Evolutionary conservation across 192 early-diverging fungal species (phyloP).

Genomic region (Gaertneriomyces sp.): DNA sequence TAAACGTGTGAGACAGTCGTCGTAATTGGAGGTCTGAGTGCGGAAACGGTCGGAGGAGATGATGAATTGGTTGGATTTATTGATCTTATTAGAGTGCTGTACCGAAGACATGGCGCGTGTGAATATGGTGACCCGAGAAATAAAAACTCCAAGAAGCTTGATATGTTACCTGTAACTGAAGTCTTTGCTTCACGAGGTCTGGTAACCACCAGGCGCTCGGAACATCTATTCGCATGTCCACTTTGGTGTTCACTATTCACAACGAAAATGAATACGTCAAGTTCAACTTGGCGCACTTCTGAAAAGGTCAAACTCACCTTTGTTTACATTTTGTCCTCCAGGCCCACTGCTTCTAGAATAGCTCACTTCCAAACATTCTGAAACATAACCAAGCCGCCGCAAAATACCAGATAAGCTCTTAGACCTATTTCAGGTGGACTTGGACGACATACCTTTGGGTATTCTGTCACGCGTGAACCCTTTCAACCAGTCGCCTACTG

Average conservation of each 20-base stretch:
- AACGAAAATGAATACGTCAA: background rate
- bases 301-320: conserved; percentile 48
- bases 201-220: conserved; percentile 71
- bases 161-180: conserved; percentile 40
- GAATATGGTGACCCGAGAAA: too few species aligned
- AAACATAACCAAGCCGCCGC: background rate
- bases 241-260: conserved; percentile 73
- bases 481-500: too few species aligned
- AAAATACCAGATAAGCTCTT: too few species aligned
- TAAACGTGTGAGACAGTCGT: conserved; percentile 76
- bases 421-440: too few species aligned
- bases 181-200: conserved; percentile 56
- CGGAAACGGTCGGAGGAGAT: conserved; percentile 72
- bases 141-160: too few species aligned
- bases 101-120: conserved; percentile 4
- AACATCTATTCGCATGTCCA: conserved; percentile 70
- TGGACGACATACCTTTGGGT: too few species aligned
- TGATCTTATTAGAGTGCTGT: conserved; percentile 43
- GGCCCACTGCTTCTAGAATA: conserved; percentile 74
- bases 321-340: conserved; percentile 93
- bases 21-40: conserved; percentile 70
- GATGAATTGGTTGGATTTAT: conserved; percentile 69
- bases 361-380: conserved; percentile 10
- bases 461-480: too few species aligned
- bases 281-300: too few species aligned